A percentile compares a stretch with the other conserved stretches of the same genome.
phyloP scores from a whole-genome alignment of 2,329 filamentous ascomycete species.

The Ceratocystis colombiana region DNA sequence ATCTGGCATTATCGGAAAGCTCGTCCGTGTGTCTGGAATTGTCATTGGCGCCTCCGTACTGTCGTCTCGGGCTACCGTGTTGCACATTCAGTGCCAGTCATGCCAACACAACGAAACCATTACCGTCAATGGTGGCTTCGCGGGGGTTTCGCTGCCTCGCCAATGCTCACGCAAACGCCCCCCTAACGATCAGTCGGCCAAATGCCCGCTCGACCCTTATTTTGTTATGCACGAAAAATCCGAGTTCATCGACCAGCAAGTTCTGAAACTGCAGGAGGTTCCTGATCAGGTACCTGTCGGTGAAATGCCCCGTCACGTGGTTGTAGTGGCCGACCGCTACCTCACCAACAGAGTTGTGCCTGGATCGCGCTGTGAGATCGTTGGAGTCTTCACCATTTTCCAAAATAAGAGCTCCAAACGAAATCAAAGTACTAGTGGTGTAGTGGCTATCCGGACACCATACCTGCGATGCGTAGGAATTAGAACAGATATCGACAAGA shows the following conservation, averaged over 20 bases:
- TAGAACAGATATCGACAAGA: slow-evolving; percentile 80
- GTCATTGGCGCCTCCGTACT: slow-evolving; percentile 95
- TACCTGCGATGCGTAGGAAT: slow-evolving; percentile 91
- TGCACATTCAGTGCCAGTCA: slow-evolving; percentile 79
- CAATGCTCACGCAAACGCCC: slow-evolving; percentile 56
- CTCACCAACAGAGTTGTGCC: slow-evolving; percentile 92
- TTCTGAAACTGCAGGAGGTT: slow-evolving; percentile 94
- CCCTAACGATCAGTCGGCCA: slow-evolving; percentile 56
- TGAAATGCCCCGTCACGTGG: slow-evolving; percentile 85
- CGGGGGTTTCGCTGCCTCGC: slow-evolving; percentile 74
- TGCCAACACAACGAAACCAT: slow-evolving; percentile 65
- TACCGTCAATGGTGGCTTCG: slow-evolving; percentile 72
- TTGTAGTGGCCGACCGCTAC: slow-evolving; percentile 93
- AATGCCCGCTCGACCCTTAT: slow-evolving; percentile 89
- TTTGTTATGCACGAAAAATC: slow-evolving; percentile 92
- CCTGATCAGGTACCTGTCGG: slow-evolving; percentile 96
- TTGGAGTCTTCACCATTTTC: slow-evolving; percentile 97
- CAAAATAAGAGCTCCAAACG: slow-evolving; percentile 74
- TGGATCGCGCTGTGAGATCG: slow-evolving; percentile 85
- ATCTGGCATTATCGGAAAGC: slow-evolving; percentile 79
- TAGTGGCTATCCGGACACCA: slow-evolving; percentile 89
- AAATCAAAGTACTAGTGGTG: slow-evolving; percentile 60
- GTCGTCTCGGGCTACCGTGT: slow-evolving; percentile 82
- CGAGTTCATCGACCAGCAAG: slow-evolving; percentile 92
- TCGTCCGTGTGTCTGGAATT: slow-evolving; percentile 95